Evolutionary conservation across 2,329 filamentous ascomycete species (phyloP), one percentile per base, ranked within the genome.

Genomic region (Colletotrichum horii): DNA sequence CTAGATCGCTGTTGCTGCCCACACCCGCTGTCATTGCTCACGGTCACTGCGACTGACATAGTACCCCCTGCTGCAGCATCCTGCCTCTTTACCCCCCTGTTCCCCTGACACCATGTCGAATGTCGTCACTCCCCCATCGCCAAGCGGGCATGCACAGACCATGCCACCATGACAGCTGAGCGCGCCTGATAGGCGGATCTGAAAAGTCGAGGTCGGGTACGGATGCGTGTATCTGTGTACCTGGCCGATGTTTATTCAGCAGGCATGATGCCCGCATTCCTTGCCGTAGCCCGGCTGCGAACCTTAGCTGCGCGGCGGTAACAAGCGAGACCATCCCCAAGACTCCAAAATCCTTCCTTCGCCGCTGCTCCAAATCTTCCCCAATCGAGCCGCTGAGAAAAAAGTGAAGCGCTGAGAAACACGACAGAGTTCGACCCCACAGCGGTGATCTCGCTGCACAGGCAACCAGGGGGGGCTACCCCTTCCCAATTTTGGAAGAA

Each of bases 251-350:
- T 73, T 64, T 64, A 73, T 58, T 8, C 34, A 28, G 12, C 43
- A 75, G 64, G 73, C 73, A 75, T 73, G 62, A 75, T 75, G 64
- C 70, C 58, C 66, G 73, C 73, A 73, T 75, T 65, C 73, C 62
- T 61, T 56, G 55, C 38, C 62, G 52, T 34, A 55, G 55, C 26
- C 62, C 30, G 12, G 28, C 68, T 24, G 55, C 16, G 19, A 52
- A 28, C 52, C 55, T 62, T 52, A 61, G 38, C 68, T 71, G 52
- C 58, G 19, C n/a, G 32, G 30, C 52, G 66, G 66, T 68, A 60
- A 38, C 66, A 36, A 36, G 48, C 30, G 66, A 60, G 26, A 65
- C 12, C 28, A 12, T 66, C 19, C 55, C 22, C 66, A 8, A 68
- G 30, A 28, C 66, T 58, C 24, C 62, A 32, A 32, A 32, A 16